Percentiles rank a stretch among this genome's conserved stretches.
Evolutionary conservation across 176 grass and related monocot genomes (phyloP).

Genomic region (Tillandsia fasciculata): DNA sequence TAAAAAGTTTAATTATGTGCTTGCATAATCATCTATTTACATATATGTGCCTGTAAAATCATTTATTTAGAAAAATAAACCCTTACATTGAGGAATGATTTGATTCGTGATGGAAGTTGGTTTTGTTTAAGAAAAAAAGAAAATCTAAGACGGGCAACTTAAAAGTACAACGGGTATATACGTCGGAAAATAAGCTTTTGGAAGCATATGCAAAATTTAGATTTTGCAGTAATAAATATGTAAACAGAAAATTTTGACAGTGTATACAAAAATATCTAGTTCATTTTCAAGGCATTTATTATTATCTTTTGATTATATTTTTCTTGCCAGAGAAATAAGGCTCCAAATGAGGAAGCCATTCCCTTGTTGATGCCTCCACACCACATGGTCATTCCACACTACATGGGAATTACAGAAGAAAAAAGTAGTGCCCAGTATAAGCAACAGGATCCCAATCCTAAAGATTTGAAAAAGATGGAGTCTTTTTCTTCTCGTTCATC

Average conservation of each 20-base stretch:
- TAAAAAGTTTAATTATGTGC: constrained; percentile 6
- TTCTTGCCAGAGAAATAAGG: constrained; percentile 66
- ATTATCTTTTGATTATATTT: not conserved
- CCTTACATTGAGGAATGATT: too few species aligned
- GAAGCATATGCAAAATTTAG: too few species aligned
- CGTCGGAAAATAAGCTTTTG: too few species aligned
- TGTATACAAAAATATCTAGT: too few species aligned
- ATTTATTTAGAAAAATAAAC: not conserved
- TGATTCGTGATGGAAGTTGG: too few species aligned
- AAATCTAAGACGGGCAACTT: too few species aligned
- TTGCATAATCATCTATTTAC: not conserved
- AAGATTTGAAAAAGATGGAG: constrained; percentile 26
- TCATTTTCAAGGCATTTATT: not conserved
- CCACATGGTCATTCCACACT: constrained; percentile 94
- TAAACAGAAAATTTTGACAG: too few species aligned
- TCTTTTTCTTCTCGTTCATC: constrained; percentile 30
- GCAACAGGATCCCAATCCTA: constrained; percentile 15
- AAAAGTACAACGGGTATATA: too few species aligned
- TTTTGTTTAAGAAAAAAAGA: too few species aligned
- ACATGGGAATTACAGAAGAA: constrained; percentile 49
- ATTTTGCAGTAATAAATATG: too few species aligned
- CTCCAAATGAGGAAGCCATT: constrained; percentile 66
- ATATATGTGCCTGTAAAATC: too few species aligned
- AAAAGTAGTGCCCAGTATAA: constrained; percentile 21
- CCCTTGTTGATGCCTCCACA: constrained; percentile 79